Conservation (phyloP, 148 eudicot species). For the Fagopyrum esculentum region DNA sequence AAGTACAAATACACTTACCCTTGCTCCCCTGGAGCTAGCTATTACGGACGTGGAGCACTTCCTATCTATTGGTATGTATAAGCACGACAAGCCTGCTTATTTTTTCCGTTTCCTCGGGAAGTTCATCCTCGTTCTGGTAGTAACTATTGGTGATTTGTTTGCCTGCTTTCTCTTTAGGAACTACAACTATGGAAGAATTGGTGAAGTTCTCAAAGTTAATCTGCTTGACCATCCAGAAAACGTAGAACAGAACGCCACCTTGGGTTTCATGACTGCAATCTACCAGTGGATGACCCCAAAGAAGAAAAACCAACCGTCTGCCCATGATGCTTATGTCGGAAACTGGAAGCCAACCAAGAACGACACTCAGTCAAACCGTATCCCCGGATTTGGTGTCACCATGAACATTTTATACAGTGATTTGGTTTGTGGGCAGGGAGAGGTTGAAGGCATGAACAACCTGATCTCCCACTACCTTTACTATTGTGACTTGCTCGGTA, state of each 20-base stretch:
- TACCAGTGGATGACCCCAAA: constrained; percentile 79
- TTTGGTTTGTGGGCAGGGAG: constrained; percentile 67
- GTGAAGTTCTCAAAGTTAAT: constrained; percentile 60
- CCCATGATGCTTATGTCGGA: constrained; percentile 77
- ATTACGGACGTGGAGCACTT: constrained; percentile 91
- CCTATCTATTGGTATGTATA: constrained; percentile 74
- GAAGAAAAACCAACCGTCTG: constrained; percentile 75
- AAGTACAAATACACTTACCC: constrained; percentile 71
- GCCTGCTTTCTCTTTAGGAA: constrained; percentile 43
- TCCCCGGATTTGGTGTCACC: constrained; percentile 87
- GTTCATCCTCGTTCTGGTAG: background rate
- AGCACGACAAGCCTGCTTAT: background rate
- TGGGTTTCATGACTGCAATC: constrained; percentile 86
- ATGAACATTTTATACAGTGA: constrained; percentile 89
- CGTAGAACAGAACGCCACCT: constrained; percentile 85
- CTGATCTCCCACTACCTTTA: constrained; percentile 68
- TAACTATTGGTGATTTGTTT: background rate
- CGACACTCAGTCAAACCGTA: constrained; percentile 62
- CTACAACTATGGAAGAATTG: constrained; percentile 71
- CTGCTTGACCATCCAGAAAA: constrained; percentile 84
- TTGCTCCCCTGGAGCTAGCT: constrained; percentile 79
- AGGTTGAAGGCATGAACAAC: constrained; percentile 58
- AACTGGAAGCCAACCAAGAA: constrained; percentile 85
- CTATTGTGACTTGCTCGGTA: constrained; percentile 85
- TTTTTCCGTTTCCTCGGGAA: background rate